Base-by-base conservation (phyloP, 2,329 filamentous ascomycete species). In the Neocatenulostroma microsporum region DNA sequence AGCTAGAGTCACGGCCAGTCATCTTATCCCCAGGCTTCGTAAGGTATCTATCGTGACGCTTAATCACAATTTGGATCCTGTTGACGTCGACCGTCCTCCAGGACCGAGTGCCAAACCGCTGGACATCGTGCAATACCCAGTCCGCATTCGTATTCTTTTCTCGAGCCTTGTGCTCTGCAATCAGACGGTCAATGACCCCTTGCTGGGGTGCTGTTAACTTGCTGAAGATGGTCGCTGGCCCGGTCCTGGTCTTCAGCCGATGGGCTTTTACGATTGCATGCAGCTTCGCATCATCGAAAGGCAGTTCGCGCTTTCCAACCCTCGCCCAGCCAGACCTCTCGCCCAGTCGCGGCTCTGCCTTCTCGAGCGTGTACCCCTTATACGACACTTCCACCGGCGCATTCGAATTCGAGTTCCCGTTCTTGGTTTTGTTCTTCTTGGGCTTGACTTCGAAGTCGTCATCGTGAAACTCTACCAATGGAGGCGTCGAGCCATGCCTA, bases 121-220 rank as follows among this genome's bases (percentile, higher is more conserved):
- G 33, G 4, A 44, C 41, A 19, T 42, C 36, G 3, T 40, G 30
- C 4, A 49, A 30, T 4, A 37, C 26, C 46, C 46, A 47, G 3
- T 37, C 31, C 1, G 46, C 46, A 20, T 41, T 34, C 9, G 28
- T 12, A 10, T 47, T 27, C 30, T 42, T 43, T 14, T 49, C 46
- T 8, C 28, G 14, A 2, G 12, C 10, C 10, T 41, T 34, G 12
- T 37, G 36, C 17, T 45, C 39, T 8, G 23, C 40, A 7, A 45
- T 21, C 21, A 49, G 17, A 12, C 38, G 41, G 21, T 41, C 39
- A 5, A 47, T 31, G 12, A 49, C 30, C 11, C 28, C 31, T 18
- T 39, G 46, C 37, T 47, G 46, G 13, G 34, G 45, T 1, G 31
- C 8, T 9, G 25, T 37, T 7, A 47, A 38, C 6, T 32, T 21